A percentile compares a stretch with the other conserved stretches of the same genome.
These are phyloP conservation scores for Meyerozyma athensensis DNA, from an alignment of 1,139 yeast species.

Conservation along the genomic window DNA sequence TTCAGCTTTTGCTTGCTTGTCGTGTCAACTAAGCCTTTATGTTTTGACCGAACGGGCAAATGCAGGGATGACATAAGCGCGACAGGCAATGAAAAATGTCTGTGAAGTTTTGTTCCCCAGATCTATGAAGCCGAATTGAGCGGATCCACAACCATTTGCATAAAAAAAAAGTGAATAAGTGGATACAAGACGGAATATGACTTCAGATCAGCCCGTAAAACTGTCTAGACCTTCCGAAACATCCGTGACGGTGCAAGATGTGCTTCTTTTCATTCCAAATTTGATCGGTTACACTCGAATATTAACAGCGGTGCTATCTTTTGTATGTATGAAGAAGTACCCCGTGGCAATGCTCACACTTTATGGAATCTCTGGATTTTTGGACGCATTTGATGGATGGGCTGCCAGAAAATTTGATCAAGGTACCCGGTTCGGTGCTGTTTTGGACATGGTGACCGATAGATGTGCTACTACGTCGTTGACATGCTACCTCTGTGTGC, in stretches of 20 bases:
- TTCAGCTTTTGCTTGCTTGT: no score
- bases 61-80: neutral
- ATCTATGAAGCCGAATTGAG: neutral
- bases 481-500: slow-evolving; percentile 76
- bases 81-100: neutral
- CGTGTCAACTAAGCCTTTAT: no score
- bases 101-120: neutral
- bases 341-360: slow-evolving; percentile 73
- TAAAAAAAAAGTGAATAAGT: no score
- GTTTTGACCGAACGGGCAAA: neutral
- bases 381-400: slow-evolving; percentile 95
- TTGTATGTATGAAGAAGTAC: slow-evolving; percentile 75
- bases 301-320: slow-evolving; percentile 72
- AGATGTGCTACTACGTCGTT: slow-evolving; percentile 93
- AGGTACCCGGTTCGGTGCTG: slow-evolving; percentile 92
- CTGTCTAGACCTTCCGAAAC: neutral
- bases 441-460: slow-evolving; percentile 97
- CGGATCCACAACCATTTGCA: slow-evolving; percentile 1
- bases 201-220: neutral
- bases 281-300: slow-evolving; percentile 86
- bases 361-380: slow-evolving; percentile 82
- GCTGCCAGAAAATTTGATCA: slow-evolving; percentile 90
- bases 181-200: neutral
- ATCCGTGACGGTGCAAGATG: slow-evolving; percentile 40
- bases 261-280: slow-evolving; percentile 81